phyloP scores from a whole-genome alignment of 176 grass and related monocot species.

The Stipa capillata region DNA sequence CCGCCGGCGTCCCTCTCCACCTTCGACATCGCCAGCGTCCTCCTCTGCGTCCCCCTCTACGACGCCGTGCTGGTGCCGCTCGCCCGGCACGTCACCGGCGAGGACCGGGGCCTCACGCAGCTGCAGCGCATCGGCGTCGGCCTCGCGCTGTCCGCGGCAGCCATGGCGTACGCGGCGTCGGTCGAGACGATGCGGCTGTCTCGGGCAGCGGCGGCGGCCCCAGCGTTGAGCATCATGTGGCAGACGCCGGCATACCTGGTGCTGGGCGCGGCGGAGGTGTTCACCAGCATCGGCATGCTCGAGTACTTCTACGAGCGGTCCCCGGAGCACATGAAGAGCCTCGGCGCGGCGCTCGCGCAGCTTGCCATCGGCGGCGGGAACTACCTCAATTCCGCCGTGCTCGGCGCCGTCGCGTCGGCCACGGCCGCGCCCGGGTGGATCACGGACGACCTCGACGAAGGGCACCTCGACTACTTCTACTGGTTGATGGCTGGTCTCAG shows the following conservation, averaged over 20 bases:
- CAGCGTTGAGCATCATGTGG: slow-evolving; percentile 43
- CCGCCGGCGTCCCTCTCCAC: slow-evolving; percentile 28
- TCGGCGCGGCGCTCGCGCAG: slow-evolving; percentile 10
- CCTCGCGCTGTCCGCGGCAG: slow-evolving; percentile 16
- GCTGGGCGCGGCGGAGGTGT: slow-evolving; percentile 20
- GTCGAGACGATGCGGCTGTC: slow-evolving; percentile 17
- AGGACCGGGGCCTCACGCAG: slow-evolving; percentile 36
- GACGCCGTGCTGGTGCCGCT: slow-evolving; percentile 28
- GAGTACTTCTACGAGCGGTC: slow-evolving; percentile 51
- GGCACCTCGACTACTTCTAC: slow-evolving; percentile 45
- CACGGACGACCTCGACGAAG: slow-evolving; percentile 35
- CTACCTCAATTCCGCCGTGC: slow-evolving; percentile 32
- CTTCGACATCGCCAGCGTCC: slow-evolving; percentile 21
- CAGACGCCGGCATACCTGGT: slow-evolving; percentile 29
- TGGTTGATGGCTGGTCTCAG: slow-evolving; percentile 31
- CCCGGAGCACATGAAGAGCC: slow-evolving; percentile 39
- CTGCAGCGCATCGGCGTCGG: slow-evolving; percentile 33
- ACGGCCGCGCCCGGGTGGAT: slow-evolving; percentile 35
- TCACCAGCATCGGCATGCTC: slow-evolving; percentile 18
- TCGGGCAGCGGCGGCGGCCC: background rate
- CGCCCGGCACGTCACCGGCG: slow-evolving; percentile 19
- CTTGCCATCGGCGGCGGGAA: slow-evolving; percentile 20
- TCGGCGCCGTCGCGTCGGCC: background rate
- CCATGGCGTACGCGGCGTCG: slow-evolving; percentile 14
- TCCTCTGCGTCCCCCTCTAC: slow-evolving; percentile 33